Percentiles rank a stretch among this genome's conserved stretches.
Conservation (phyloP, 805 yeast species). For the Candida insectorum region DNA sequence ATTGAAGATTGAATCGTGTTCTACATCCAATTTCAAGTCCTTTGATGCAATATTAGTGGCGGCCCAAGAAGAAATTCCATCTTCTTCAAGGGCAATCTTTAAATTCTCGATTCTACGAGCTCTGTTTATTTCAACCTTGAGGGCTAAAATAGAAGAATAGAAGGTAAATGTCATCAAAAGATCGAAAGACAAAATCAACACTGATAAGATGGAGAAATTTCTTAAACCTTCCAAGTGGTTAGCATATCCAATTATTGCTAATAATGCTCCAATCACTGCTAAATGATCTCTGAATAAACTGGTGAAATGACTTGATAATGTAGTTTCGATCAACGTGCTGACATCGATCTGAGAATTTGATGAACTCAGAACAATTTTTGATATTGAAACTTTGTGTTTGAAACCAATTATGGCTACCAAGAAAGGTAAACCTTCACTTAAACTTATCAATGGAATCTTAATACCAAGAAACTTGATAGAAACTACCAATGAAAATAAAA, state of each 20-base stretch:
- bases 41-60: conserved; percentile 66
- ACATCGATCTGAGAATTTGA: conserved; percentile 39
- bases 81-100: conserved; percentile 84
- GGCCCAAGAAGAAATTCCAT: conserved; percentile 72
- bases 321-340: conserved; percentile 39
- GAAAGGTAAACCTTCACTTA: conserved; percentile 91
- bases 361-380: conserved; percentile 53
- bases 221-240: conserved; percentile 68
- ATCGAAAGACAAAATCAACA: conserved; percentile 69
- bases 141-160: conserved; percentile 75
- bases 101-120: conserved; percentile 79
- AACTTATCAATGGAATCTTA: conserved; percentile 65
- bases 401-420: conserved; percentile 90
- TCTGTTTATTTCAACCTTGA: conserved; percentile 83
- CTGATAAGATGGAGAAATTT: conserved; percentile 75
- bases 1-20: conserved; percentile 20
- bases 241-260: conserved; percentile 63
- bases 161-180: conserved; percentile 72
- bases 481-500: conserved; percentile 68
- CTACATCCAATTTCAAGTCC: conserved; percentile 27
- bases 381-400: conserved; percentile 74
- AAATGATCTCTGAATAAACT: conserved; percentile 72
- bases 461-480: conserved; percentile 54
- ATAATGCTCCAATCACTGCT: conserved; percentile 66
- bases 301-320: conserved; percentile 40